These are phyloP conservation scores for Sclerotinia minor DNA, from an alignment of 2,329 filamentous ascomycete genomes.

Conservation along the genomic window DNA sequence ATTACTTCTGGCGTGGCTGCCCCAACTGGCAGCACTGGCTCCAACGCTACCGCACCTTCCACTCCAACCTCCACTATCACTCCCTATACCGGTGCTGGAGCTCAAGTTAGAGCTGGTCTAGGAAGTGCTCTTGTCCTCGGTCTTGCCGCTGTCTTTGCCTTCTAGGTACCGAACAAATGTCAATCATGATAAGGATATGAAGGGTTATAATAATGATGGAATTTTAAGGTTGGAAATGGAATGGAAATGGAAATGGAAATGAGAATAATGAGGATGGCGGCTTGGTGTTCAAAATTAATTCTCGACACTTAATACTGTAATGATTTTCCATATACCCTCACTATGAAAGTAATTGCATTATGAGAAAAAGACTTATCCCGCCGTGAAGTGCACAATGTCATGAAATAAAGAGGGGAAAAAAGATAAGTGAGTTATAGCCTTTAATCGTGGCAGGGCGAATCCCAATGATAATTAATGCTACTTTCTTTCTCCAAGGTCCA, in stretches of 20 bases:
- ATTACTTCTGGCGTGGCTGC: slow-evolving; percentile 13
- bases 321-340: slow-evolving; percentile 6
- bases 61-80: not conserved
- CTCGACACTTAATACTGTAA: slow-evolving; percentile 5
- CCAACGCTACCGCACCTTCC: slow-evolving; percentile 8
- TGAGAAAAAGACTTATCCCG: not conserved
- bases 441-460: not conserved
- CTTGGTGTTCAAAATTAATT: slow-evolving; percentile 13
- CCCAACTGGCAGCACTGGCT: slow-evolving; percentile 16
- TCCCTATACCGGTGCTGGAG: slow-evolving; percentile 18
- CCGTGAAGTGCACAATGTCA: not conserved
- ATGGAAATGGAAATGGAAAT: not conserved
- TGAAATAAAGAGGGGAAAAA: not conserved
- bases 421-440: not conserved
- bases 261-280: not conserved
- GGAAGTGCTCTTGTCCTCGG: slow-evolving; percentile 8
- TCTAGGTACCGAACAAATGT: not conserved
- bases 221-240: not conserved
- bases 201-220: slow-evolving; percentile 10
- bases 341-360: not conserved
- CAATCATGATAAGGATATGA: not conserved
- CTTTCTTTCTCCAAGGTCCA: not conserved
- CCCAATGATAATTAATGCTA: not conserved
- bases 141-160: not conserved
- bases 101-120: slow-evolving; percentile 15